Base-by-base conservation (phyloP, 169 alveolate species). In the Cryptosporidium viatorum region DNA sequence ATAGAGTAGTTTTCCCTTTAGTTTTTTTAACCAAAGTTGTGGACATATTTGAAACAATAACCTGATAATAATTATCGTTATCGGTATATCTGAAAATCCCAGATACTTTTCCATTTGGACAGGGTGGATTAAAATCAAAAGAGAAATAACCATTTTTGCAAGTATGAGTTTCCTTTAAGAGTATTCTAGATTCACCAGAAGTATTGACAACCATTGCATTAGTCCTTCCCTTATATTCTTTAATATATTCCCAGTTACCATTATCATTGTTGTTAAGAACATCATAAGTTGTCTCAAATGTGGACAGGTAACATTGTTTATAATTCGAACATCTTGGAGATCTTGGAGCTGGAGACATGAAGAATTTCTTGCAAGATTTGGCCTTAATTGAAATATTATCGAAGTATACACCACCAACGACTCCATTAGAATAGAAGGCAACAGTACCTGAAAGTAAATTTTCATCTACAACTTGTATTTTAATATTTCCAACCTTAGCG, bases 371-470 rank as follows among this genome's bases (percentile, higher is more conserved):
- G 50, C 95, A 91, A 2, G 95, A 92, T 29, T 69, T 92, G n/a
- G 97, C 96, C 48, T 84, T 92, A n/a, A 96, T 86, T 31, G 85
- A 74, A 37, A 96, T 69, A 18, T 92, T 92, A 86, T 95, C 97
- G 59, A 93, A 96, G 86, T 93, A 95, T 23, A 94, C 93, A 31
- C 96, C 96, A 33, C 94, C 96, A 2, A 94, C 94, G 84, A 93
- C 91, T 39, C 97, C 97, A 62, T 94, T 93, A 12, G 97, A 92
- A 84, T 94, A 96, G 67, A 96, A 92, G 7, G 96, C 97, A 45
- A 96, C 94, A 18, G 95, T 91, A 21, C 98, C 98, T 62, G 95
- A 93, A 73, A 94, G 68, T 60, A 95, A 93, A 12, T 95, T 86
- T 84, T 95, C 96, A 91, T 96, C 98, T 71, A 95, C 80, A 26